Evolutionary conservation across 1,139 yeast genomes (phyloP), one percentile per base, ranked within the genome.

Genomic region (Diutina sp.): DNA sequence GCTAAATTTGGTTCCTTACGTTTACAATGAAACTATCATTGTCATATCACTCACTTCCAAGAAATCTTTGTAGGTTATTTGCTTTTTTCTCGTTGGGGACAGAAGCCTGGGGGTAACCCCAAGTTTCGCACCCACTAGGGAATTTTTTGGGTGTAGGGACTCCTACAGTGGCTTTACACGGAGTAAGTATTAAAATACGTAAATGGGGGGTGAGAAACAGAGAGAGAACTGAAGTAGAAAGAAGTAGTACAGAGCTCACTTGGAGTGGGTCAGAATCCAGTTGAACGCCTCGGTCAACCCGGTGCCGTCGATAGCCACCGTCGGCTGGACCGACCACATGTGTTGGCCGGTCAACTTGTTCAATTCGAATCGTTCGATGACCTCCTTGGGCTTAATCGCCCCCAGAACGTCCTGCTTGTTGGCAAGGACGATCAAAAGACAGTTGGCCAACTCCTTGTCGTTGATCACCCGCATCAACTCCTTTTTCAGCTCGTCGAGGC

Each of bases 341-440:
- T 84, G 90, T 58, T 79, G 76, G 25, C 78, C 75, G 47, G 82
- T 76, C 64, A 82, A 71, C 57, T 76, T 68, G 58, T 77, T 77
- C 69, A 85, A 73, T 58, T 82, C 80, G 60, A 85, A 75, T 59
- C 72, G 71, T 59, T 83, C 84, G 58, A 84, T 83, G 60, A 85
- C 71, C 63, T 85, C 87, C 65, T 80, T 82, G 45, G 90, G 88
- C 63, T 78, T 82, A 64, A 81, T 69, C 51, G 90, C 80, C 44
- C 77, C 77, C n/a, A 76, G 75, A 56, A 83, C 72, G 72, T 90
- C 97, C 70, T 90, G 97, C 69, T 90, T 90, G 72, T 90, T 90
- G 57, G 97, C 97, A 74, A 90, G 84, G 12, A 90, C 95, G 59
- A 90, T 78, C 65, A 90, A 70, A 60, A 88, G 75, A 60, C 93